These are phyloP conservation scores for Ceratocystis ficicola DNA, from an alignment of 2,329 filamentous ascomycete species.

Conservation along the genomic window DNA sequence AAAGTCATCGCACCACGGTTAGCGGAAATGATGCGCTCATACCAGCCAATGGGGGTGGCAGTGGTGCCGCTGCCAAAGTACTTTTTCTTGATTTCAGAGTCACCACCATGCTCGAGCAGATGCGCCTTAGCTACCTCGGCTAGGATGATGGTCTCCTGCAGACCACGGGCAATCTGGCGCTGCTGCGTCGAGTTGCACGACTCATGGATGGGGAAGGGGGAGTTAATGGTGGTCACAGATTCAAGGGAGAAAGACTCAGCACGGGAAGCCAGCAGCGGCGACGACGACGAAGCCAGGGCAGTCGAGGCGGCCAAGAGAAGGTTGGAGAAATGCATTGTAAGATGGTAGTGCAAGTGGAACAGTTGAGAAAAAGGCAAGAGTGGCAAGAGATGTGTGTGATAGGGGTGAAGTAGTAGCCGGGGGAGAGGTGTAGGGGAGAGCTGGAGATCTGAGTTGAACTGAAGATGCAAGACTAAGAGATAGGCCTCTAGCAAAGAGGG, in stretches of 20 bases:
- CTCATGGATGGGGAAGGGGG: slow-evolving; percentile 37
- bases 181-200: slow-evolving; percentile 54
- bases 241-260: not conserved
- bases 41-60: slow-evolving; percentile 49
- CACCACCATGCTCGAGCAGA: slow-evolving; percentile 44
- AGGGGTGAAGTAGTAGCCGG: not conserved
- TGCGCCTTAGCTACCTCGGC: slow-evolving; percentile 52
- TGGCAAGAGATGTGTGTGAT: not conserved
- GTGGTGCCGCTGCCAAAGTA: slow-evolving; percentile 54
- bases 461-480: not conserved
- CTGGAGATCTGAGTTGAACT: not conserved
- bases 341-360: not conserved
- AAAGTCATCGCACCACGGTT: slow-evolving; percentile 48
- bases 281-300: not conserved
- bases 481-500: not conserved
- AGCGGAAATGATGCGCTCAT: slow-evolving; percentile 45
- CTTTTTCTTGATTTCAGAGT: slow-evolving; percentile 48
- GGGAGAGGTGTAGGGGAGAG: not conserved
- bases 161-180: slow-evolving; percentile 42
- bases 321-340: slow-evolving; percentile 3
- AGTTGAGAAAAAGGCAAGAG: not conserved
- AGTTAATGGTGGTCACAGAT: slow-evolving; percentile 6
- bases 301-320: slow-evolving; percentile 10
- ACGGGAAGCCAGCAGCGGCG: not conserved
- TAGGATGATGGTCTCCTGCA: slow-evolving; percentile 47